Evolutionary conservation across 73 alveolate species (phyloP).

Genomic region (Loxodes magnus): DNA sequence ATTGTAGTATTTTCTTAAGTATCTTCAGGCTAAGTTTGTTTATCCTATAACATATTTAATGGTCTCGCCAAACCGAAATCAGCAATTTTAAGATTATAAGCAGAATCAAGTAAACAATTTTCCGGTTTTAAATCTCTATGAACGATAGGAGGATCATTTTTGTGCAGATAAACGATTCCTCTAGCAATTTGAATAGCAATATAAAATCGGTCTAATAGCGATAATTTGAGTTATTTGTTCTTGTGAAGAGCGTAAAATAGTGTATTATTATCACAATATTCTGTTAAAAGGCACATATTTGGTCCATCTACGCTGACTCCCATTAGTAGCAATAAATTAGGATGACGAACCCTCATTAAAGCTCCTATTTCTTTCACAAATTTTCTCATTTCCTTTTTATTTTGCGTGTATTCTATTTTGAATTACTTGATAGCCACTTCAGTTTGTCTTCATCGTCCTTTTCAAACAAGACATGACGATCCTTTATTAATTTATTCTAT

Average conservation of each 20-base stretch:
- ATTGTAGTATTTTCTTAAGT: background rate
- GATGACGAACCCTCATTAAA: background rate
- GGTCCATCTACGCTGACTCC: background rate
- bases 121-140: constrained; percentile 92
- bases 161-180: constrained; percentile 23
- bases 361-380: background rate
- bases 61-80: constrained; percentile 83
- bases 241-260: background rate
- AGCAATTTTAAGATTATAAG: constrained; percentile 71
- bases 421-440: background rate
- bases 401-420: background rate
- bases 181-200: background rate
- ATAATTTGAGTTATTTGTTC: background rate
- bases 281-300: background rate
- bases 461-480: background rate
- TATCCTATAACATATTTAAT: background rate
- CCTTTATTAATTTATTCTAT: background rate
- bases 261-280: background rate
- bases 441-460: background rate
- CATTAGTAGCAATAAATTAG: background rate
- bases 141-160: constrained; percentile 12
- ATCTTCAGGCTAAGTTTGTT: background rate
- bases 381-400: background rate
- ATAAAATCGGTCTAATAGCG: background rate
- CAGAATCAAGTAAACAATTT: constrained; percentile 52